phyloP scores from a whole-genome alignment of 345 rosid genomes.

The Pelargonium nanum region DNA sequence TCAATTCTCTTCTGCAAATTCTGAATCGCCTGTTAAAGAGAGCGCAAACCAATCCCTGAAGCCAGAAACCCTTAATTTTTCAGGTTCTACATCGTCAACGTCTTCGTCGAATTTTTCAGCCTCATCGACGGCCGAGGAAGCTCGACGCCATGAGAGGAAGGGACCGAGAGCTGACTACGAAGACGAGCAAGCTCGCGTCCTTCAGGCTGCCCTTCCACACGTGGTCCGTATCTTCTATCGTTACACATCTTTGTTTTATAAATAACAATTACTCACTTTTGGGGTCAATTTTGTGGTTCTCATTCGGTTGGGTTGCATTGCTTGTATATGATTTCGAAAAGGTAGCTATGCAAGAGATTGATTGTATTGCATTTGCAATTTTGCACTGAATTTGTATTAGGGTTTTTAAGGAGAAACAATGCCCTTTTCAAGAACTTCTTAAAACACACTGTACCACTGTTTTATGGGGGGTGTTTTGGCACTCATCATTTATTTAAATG shows the following conservation, averaged over 20 bases:
- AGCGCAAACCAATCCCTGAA: conserved; percentile 15
- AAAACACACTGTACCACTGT: too few relatives aligned
- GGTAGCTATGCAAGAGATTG: not conserved
- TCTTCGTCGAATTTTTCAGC: conserved; percentile 18
- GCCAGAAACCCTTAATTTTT: conserved; percentile 15
- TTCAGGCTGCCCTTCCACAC: conserved; percentile 65
- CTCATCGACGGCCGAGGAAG: conserved; percentile 28
- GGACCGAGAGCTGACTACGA: conserved; percentile 43
- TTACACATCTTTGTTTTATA: too few relatives aligned
- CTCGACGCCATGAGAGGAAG: conserved; percentile 28
- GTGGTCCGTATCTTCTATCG: conserved; percentile 37
- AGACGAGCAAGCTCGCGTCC: conserved; percentile 74
- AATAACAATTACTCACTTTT: not conserved
- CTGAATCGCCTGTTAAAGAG: conserved; percentile 23
- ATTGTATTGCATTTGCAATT: not conserved
- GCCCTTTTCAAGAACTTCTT: not conserved
- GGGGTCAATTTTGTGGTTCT: not conserved
- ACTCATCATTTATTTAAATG: not conserved
- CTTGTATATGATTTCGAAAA: not conserved
- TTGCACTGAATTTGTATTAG: not conserved
- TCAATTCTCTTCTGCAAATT: conserved; percentile 28
- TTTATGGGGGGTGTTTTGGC: not conserved
- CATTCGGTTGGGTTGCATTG: not conserved
- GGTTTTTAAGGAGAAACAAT: not conserved
- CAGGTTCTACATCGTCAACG: conserved; percentile 26